Base-by-base conservation (phyloP, 768 basidiomycete species). In the Leccinellum albellum region DNA sequence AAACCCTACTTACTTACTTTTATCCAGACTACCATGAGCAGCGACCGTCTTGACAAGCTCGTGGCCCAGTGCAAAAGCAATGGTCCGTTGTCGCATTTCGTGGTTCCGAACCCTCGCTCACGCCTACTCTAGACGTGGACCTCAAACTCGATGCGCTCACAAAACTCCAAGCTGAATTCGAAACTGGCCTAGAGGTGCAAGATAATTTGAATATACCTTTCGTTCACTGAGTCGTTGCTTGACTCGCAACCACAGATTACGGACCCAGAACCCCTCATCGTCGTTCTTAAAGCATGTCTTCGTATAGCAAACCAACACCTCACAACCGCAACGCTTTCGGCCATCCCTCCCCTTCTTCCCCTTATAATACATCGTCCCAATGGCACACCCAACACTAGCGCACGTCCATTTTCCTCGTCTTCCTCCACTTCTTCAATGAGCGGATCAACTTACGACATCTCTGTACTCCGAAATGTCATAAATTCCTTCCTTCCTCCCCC, bases 271-370 rank as follows among this genome's bases (percentile, higher is more conserved):
- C 74, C 77, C 37, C 76, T 94, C 66, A 80, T 94, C 58, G 75
- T 76, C 56, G 76, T 81, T 37, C 79, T 95, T 67, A 92, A 89
- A 71, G 65, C 85, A 35, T 90, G 85, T 63, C 80, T 94, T 63
- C 83, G 89, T 63, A 85, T 85, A 45, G 80, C 91, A 47, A 92
- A 94, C 74, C 85, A 90, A 66, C 90, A 92, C 65, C 76, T 95
- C 40, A 83, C 86, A 8, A 85, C 84, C 54, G 91, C 92, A 33
- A 86, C 91, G 29, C 76, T 94, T 63, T 79, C 82, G 56, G 83
- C 83, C 31, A 74, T 94, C 35, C 86, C 86, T 15, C 76, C 84
- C 9, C 75, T 89, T 54, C 78, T 90, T 33, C 84, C 85, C 24
- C 78, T 86, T 46, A 76, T 92, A 55, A 73, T 88, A 52, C 71